A percentile compares a stretch with the other conserved stretches of the same genome.
Conservation (phyloP, 1,139 yeast species). For the Saccharomyces hybrid region DNA sequence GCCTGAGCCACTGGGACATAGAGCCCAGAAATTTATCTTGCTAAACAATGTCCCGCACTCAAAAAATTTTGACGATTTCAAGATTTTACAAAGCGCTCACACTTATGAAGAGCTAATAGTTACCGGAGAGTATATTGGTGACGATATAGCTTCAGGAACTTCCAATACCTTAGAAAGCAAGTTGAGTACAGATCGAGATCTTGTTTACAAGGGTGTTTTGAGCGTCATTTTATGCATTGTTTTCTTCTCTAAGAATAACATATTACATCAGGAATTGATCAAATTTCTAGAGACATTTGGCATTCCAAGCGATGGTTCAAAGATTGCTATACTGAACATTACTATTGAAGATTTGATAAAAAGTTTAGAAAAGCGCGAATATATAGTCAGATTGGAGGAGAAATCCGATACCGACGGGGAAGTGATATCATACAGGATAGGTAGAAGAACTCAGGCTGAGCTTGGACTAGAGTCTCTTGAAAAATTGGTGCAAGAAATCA, state of each 20-base stretch:
- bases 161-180: constrained; percentile 11
- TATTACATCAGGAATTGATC: constrained; percentile 23
- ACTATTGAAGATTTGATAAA: constrained; percentile 21
- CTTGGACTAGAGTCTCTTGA: constrained; percentile 21
- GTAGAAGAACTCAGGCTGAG: constrained; percentile 25
- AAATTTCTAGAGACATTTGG: constrained; percentile 21
- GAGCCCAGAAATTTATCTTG: constrained; percentile 20
- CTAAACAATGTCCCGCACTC: constrained; percentile 14
- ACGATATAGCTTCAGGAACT: constrained; percentile 11
- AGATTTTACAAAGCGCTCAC: constrained; percentile 11
- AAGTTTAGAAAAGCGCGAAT: constrained; percentile 20
- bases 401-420: constrained; percentile 20
- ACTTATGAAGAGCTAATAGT: constrained; percentile 13
- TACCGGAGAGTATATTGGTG: constrained; percentile 17
- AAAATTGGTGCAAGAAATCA: constrained; percentile 16
- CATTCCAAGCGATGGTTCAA: constrained; percentile 22
- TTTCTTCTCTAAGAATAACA: constrained; percentile 25
- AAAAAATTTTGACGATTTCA: constrained; percentile 13
- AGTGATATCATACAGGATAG: constrained; percentile 20
- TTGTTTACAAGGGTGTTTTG: constrained; percentile 22
- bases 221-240: constrained; percentile 19
- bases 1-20: constrained; percentile 7
- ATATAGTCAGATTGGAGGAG: constrained; percentile 18
- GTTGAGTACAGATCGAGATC: constrained; percentile 13
- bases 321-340: constrained; percentile 22